These are phyloP conservation scores for Exophiala bonariae DNA, from an alignment of 2,329 filamentous ascomycete genomes.

Conservation along the genomic window DNA sequence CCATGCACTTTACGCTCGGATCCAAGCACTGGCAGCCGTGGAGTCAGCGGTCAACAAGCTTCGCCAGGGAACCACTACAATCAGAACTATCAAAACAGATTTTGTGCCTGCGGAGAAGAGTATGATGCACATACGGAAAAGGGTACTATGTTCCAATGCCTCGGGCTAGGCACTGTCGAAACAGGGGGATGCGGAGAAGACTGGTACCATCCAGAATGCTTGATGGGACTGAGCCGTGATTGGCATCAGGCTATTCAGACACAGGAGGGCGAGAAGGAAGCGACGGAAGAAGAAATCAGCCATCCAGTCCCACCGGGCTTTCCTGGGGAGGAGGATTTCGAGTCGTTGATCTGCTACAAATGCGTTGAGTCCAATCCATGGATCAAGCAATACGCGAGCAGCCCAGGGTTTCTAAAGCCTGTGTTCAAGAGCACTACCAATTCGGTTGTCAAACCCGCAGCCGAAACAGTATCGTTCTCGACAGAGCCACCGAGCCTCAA, in stretches of 20 bases:
- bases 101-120: slow-evolving; percentile 84
- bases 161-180: slow-evolving; percentile 77
- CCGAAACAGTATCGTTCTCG: background rate
- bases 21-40: slow-evolving; percentile 70
- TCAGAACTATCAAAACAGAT: slow-evolving; percentile 89
- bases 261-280: slow-evolving; percentile 35
- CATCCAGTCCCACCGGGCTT: slow-evolving; percentile 79
- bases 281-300: slow-evolving; percentile 31
- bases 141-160: slow-evolving; percentile 96
- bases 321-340: slow-evolving; percentile 84
- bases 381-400: slow-evolving; percentile 85
- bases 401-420: slow-evolving; percentile 74
- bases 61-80: slow-evolving; percentile 82
- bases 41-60: slow-evolving; percentile 75
- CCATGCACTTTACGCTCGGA: slow-evolving; percentile 78
- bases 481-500: slow-evolving; percentile 31
- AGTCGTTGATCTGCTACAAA: slow-evolving; percentile 89
- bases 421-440: slow-evolving; percentile 52
- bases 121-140: slow-evolving; percentile 89
- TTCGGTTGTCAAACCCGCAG: background rate
- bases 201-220: slow-evolving; percentile 94
- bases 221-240: slow-evolving; percentile 75
- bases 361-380: slow-evolving; percentile 85
- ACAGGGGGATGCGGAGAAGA: slow-evolving; percentile 92
- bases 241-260: slow-evolving; percentile 59